Evolutionary conservation across 768 basidiomycete genomes (phyloP), one percentile per base, ranked within the genome.

Genomic region (Leccinum subtestaceum): DNA sequence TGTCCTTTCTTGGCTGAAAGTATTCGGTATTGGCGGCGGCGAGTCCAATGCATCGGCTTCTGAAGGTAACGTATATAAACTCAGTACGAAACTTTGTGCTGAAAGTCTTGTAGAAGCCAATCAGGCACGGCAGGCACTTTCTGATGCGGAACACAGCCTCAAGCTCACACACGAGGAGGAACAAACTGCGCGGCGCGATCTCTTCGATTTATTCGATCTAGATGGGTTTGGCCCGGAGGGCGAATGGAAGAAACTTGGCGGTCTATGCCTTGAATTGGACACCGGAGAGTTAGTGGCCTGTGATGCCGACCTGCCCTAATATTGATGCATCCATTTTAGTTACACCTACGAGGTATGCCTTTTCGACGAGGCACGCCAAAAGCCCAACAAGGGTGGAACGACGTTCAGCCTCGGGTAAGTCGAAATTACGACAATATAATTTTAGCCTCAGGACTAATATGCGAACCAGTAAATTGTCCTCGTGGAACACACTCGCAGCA

Each of bases 171-270:
- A 81, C 50, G 76, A 79, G 23, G 83, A 88, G 25, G 78, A 83
- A 56, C 74, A 81, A 27, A 75, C 78, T 8, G 83, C 85, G 0
- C 77, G 81, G 55, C 73, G 80, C 23, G 87, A 89, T 45, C 70
- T 93, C 11, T 72, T 71, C 1, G 84, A 89, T 58, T 78, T 98
- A 23, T 91, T 87, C 67, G 77, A 85, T 59, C 74, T 73, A 9
- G 71, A 84, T 19, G 82, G 81, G 36, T 97, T 89, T 64, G 95
- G 95, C 19, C 70, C 76, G 1, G 79, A 91, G 27, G 96, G 93
- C 52, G 93, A 97, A 75, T 99, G 93, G 93, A 96, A 96, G 80
- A 97, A 96, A 76, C 82, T 99, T 6, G 89, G 95, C 21, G 81
- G 84, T 5, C 77, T 80, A 1, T 98, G 96, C 66, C 70, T 98